phyloP scores from a whole-genome alignment of 441 rosid species.

The Viola pubescens region DNA sequence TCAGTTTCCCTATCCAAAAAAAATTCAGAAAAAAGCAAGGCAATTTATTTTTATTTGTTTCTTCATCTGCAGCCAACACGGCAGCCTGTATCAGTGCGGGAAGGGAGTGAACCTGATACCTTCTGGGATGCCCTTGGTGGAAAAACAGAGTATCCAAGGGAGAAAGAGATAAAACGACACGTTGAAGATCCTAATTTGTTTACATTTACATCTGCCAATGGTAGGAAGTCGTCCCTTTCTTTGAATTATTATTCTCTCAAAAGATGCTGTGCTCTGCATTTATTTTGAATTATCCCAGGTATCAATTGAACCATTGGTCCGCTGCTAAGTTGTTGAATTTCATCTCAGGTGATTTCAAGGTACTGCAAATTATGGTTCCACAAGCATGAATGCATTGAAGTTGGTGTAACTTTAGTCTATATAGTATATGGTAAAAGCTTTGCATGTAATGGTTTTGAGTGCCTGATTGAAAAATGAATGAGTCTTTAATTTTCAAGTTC shows the following conservation, averaged over 20 bases:
- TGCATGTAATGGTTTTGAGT: constrained; percentile 7
- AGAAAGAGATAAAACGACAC: constrained; percentile 40
- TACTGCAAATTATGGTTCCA: constrained; percentile 20
- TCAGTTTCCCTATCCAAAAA: too few relatives aligned
- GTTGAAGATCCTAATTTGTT: constrained; percentile 68
- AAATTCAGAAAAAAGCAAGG: neutral
- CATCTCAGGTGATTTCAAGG: constrained; percentile 57
- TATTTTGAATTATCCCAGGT: constrained; percentile 39
- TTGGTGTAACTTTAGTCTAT: constrained; percentile 8
- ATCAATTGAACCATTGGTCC: constrained; percentile 29
- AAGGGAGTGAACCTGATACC: constrained; percentile 77
- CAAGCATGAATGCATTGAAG: constrained; percentile 16
- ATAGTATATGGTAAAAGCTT: constrained; percentile 1
- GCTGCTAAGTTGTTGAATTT: constrained; percentile 31
- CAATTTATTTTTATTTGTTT: constrained; percentile 1
- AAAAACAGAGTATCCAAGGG: constrained; percentile 66
- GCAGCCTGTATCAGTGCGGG: constrained; percentile 72
- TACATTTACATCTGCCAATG: constrained; percentile 38
- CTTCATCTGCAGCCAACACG: constrained; percentile 53
- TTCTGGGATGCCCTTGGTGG: constrained; percentile 90
- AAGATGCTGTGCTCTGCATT: constrained; percentile 34
- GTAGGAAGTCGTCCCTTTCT: constrained; percentile 36
- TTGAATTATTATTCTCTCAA: constrained; percentile 15
- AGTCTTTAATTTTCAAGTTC: too few relatives aligned
- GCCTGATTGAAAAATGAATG: neutral